phyloP scores from a whole-genome alignment of 306 rosid genomes.

The Alnus glutinosa region DNA sequence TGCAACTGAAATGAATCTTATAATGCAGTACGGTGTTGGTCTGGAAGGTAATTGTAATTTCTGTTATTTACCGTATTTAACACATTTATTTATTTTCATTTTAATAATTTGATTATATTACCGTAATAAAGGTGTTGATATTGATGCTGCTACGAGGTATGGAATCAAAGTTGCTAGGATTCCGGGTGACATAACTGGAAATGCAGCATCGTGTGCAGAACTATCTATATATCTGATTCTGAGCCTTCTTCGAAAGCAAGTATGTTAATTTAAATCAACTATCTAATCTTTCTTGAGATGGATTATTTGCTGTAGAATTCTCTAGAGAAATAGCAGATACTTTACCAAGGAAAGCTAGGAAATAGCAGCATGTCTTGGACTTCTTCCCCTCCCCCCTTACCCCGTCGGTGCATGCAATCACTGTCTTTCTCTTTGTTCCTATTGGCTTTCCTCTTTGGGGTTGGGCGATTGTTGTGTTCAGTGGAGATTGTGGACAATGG shows the following conservation, averaged over 20 bases:
- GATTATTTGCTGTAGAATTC: too few species aligned
- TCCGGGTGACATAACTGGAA: slow-evolving; percentile 67
- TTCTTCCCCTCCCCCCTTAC: too few species aligned
- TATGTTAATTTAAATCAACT: slow-evolving; percentile 31
- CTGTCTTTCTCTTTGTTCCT: too few species aligned
- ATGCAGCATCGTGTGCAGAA: slow-evolving; percentile 89
- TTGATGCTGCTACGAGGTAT: slow-evolving; percentile 81
- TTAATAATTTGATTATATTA: slow-evolving; percentile 5
- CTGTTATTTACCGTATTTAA: slow-evolving; percentile 1
- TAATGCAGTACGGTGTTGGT: slow-evolving; percentile 93
- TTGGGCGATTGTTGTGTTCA: too few species aligned
- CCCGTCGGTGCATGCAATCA: too few species aligned
- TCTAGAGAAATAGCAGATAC: too few species aligned
- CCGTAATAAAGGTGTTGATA: slow-evolving; percentile 68
- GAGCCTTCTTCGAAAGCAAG: slow-evolving; percentile 92
- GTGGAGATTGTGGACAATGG: not conserved
- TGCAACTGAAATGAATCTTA: slow-evolving; percentile 70
- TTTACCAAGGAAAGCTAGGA: too few species aligned
- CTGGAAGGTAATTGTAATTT: slow-evolving; percentile 62
- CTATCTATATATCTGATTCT: slow-evolving; percentile 82
- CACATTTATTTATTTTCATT: slow-evolving; percentile 2
- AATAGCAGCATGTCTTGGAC: too few species aligned
- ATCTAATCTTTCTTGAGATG: too few species aligned
- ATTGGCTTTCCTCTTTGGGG: too few species aligned
- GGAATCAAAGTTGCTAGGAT: slow-evolving; percentile 93